Conservation (phyloP, 2,329 filamentous ascomycete species). For the Sporothrix brunneoviolacea region DNA sequence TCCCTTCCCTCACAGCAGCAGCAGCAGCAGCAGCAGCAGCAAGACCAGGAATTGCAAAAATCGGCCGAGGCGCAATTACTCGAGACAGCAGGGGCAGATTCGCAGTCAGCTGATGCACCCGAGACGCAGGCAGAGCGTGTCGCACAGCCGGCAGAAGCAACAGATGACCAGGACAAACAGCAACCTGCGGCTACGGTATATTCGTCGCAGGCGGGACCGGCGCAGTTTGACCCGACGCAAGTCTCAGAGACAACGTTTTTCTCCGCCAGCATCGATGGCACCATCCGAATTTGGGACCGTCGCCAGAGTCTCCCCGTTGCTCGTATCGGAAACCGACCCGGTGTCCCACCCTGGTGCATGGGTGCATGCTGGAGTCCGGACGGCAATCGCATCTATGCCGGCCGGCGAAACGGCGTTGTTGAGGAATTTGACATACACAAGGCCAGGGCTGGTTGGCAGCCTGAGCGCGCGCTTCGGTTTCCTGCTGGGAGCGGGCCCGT, state of each 20-base stretch:
- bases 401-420: conserved; percentile 82
- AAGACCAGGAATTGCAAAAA: conserved; percentile 11
- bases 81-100: not conserved
- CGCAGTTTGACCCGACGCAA: conserved; percentile 47
- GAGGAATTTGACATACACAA: conserved; percentile 91
- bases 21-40: conserved; percentile 2
- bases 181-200: conserved; percentile 23
- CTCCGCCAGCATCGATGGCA: conserved; percentile 80
- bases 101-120: not conserved
- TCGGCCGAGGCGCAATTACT: conserved; percentile 8
- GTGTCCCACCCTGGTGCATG: conserved; percentile 94
- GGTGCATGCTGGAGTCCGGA: conserved; percentile 94
- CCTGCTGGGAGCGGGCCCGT: conserved; percentile 85
- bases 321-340: conserved; percentile 64
- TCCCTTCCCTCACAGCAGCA: conserved; percentile 3
- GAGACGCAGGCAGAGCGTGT: not conserved
- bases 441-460: conserved; percentile 57
- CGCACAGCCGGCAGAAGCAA: not conserved
- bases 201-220: conserved; percentile 30
- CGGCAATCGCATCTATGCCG: conserved; percentile 91
- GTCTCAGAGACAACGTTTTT: conserved; percentile 76
- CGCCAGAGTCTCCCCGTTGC: conserved; percentile 71
- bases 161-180: not conserved
- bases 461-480: conserved; percentile 77
- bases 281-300: conserved; percentile 87